phyloP scores from a whole-genome alignment of 768 basidiomycete species.

The Tylopilus rubrobrunneus region DNA sequence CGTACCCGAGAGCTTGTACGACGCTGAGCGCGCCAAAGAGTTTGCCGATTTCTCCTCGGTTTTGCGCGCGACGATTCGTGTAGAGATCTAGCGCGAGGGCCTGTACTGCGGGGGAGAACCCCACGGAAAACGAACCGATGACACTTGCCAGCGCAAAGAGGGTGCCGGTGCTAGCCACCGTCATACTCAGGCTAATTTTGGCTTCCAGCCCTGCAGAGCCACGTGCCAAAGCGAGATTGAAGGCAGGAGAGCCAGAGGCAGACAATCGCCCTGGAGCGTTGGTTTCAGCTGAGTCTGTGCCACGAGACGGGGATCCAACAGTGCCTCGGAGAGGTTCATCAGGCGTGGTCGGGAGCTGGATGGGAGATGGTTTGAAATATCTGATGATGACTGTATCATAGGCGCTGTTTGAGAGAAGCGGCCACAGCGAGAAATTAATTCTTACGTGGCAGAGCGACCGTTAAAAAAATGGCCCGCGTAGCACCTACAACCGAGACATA shows the following conservation, averaged over 20 bases:
- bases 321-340: constrained; percentile 17
- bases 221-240: constrained; percentile 71
- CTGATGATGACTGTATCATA: constrained; percentile 48
- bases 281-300: constrained; percentile 2
- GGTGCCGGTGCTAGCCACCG: constrained; percentile 40
- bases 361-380: constrained; percentile 42
- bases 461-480: constrained; percentile 51
- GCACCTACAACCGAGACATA: constrained; percentile 56
- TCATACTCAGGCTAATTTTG: constrained; percentile 47
- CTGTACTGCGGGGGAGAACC: constrained; percentile 63
- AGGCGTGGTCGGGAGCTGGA: constrained; percentile 12
- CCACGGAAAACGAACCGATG: constrained; percentile 55
- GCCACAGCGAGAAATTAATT: background rate
- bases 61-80: constrained; percentile 41
- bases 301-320: background rate
- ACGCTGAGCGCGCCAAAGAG: constrained; percentile 82
- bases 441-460: constrained; percentile 59
- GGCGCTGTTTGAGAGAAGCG: background rate
- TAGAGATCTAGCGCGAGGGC: constrained; percentile 72
- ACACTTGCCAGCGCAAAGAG: constrained; percentile 51
- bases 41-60: constrained; percentile 54
- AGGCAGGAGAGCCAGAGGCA: constrained; percentile 38
- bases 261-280: background rate
- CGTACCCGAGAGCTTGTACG: constrained; percentile 61
- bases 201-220: constrained; percentile 57